Evolutionary conservation across 768 basidiomycete genomes (phyloP).

Genomic region (Boletales sp.): DNA sequence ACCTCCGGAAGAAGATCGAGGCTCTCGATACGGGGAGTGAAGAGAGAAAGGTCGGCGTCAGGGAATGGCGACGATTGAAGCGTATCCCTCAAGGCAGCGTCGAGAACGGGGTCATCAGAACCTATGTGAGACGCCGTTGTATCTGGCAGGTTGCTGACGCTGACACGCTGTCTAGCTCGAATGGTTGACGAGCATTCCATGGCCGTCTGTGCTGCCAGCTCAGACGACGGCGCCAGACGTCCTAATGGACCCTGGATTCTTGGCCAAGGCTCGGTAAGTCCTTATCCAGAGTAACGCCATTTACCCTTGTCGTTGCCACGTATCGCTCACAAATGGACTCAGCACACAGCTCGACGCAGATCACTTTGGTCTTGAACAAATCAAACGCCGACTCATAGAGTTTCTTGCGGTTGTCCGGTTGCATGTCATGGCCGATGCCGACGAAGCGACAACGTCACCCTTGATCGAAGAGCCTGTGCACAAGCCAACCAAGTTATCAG

Average conservation of each 20-base stretch:
- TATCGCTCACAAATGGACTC: background rate
- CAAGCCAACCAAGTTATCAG: slow-evolving; percentile 19
- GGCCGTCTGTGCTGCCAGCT: slow-evolving; percentile 48
- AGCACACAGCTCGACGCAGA: slow-evolving; percentile 77
- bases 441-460: slow-evolving; percentile 10
- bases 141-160: background rate
- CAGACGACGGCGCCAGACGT: slow-evolving; percentile 28
- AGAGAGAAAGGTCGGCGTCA: slow-evolving; percentile 74
- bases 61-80: slow-evolving; percentile 82
- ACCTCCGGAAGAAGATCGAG: slow-evolving; percentile 69
- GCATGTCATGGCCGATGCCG: slow-evolving; percentile 30
- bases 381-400: slow-evolving; percentile 89
- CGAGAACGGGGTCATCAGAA: slow-evolving; percentile 85
- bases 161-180: slow-evolving; percentile 51
- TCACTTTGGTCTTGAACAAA: slow-evolving; percentile 88
- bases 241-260: slow-evolving; percentile 55
- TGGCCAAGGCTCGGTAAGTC: slow-evolving; percentile 57
- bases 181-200: slow-evolving; percentile 84
- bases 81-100: slow-evolving; percentile 89
- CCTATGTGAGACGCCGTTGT: slow-evolving; percentile 53
- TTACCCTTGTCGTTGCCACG: too few species aligned
- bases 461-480: slow-evolving; percentile 9
- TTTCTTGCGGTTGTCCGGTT: slow-evolving; percentile 84
- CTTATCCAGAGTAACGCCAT: background rate
- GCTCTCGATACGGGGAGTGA: slow-evolving; percentile 70